These are phyloP conservation scores for Darksidea phi DNA, from an alignment of 495 filamentous ascomycete genomes.

Conservation along the genomic window DNA sequence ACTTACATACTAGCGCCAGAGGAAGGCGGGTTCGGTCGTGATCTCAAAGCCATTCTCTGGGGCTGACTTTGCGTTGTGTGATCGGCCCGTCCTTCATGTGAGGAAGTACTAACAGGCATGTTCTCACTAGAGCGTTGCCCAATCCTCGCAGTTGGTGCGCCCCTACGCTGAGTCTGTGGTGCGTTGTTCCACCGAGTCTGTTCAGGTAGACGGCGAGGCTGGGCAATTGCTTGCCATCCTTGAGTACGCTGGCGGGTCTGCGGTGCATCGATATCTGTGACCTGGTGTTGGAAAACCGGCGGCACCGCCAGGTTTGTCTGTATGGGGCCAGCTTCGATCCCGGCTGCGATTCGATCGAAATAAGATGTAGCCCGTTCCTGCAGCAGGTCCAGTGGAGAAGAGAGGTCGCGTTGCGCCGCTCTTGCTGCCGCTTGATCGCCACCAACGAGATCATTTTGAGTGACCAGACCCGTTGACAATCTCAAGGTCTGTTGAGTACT, in stretches of 20 bases:
- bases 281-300: slow-evolving; percentile 8
- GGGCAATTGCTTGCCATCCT: neutral
- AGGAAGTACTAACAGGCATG: neutral
- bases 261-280: neutral
- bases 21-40: too few relatives aligned
- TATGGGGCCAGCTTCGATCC: neutral
- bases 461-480: slow-evolving; percentile 17
- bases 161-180: neutral
- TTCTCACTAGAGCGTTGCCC: slow-evolving; percentile 23
- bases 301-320: neutral
- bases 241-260: neutral
- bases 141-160: neutral
- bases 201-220: neutral
- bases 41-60: neutral
- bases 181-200: neutral
- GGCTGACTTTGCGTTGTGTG: neutral
- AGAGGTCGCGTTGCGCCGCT: slow-evolving; percentile 20
- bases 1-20: too few relatives aligned
- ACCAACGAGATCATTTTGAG: slow-evolving; percentile 11
- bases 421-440: slow-evolving; percentile 10
- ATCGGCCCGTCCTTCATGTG: too few relatives aligned
- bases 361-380: slow-evolving; percentile 24
- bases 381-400: slow-evolving; percentile 30
- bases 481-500: slow-evolving; percentile 5
- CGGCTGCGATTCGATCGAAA: slow-evolving; percentile 3